Conservation (phyloP, 1,284 basidiomycete genomes). For the Moesziomyces parantarcticus region DNA sequence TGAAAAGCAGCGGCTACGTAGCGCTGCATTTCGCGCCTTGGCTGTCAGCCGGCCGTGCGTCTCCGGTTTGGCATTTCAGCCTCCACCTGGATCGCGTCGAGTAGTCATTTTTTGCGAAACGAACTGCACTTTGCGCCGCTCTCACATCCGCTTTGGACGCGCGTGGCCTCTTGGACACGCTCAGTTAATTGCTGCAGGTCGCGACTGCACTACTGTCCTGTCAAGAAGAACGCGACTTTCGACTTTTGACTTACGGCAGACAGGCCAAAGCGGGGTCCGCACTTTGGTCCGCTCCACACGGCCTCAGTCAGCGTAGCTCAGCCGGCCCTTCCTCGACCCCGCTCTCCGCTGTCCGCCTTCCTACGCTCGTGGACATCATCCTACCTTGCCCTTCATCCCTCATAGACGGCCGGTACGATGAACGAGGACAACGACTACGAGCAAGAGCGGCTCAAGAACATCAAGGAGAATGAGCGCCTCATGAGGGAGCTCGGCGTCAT, state of each 20-base stretch:
- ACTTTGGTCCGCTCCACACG: no score
- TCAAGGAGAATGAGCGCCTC: slow-evolving; percentile 61
- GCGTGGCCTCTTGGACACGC: slow-evolving; percentile 1
- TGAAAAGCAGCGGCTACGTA: slow-evolving; percentile 24
- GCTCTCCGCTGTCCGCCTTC: no score
- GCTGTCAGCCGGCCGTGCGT: slow-evolving; percentile 7
- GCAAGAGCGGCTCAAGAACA: slow-evolving; percentile 61
- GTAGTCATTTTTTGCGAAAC: background rate
- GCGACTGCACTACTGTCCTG: background rate
- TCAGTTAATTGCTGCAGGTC: background rate
- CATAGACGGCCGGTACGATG: slow-evolving; percentile 12
- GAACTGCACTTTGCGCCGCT: background rate
- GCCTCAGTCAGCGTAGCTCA: no score
- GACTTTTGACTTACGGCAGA: slow-evolving; percentile 2
- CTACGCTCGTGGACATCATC: no score
- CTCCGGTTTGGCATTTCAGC: background rate
- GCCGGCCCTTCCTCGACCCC: background rate
- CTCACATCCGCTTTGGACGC: background rate
- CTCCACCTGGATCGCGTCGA: background rate
- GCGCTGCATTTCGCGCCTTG: slow-evolving; percentile 9
- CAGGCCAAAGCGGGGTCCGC: slow-evolving; percentile 1
- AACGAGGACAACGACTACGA: slow-evolving; percentile 54
- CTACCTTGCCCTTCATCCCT: background rate
- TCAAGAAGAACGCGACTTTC: background rate
- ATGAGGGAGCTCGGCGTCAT: slow-evolving; percentile 61